Evolutionary conservation across 129 eudicot species (phyloP).

Genomic region (Ambrosia trifida): DNA sequence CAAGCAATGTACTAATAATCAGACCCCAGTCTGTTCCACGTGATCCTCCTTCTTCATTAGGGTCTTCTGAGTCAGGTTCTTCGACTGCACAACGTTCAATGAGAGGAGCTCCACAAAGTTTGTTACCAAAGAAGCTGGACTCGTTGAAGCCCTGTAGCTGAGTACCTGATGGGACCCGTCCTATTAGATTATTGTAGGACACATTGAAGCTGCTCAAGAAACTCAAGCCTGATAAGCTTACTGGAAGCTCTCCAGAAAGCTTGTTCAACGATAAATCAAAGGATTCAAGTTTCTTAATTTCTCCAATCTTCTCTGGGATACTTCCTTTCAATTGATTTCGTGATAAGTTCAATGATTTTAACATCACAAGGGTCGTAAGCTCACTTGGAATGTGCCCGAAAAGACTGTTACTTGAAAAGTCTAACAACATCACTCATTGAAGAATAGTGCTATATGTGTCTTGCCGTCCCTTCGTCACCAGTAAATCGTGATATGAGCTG

Average conservation of each 20-base stretch:
- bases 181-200: slow-evolving; percentile 11
- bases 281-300: slow-evolving; percentile 32
- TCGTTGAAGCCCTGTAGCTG: slow-evolving; percentile 22
- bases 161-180: slow-evolving; percentile 32
- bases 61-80: not conserved
- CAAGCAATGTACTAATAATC: not conserved
- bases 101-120: slow-evolving; percentile 28
- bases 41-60: not conserved
- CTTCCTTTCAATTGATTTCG: slow-evolving; percentile 38
- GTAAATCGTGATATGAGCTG: not conserved
- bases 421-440: slow-evolving; percentile 6
- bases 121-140: slow-evolving; percentile 29
- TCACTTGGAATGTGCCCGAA: slow-evolving; percentile 31
- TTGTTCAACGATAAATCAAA: slow-evolving; percentile 35
- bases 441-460: slow-evolving; percentile 14
- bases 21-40: slow-evolving; percentile 9
- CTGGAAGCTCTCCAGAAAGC: slow-evolving; percentile 43
- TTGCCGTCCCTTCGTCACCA: slow-evolving; percentile 31
- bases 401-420: slow-evolving; percentile 35
- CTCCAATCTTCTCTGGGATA: slow-evolving; percentile 38
- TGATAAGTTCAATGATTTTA: slow-evolving; percentile 31
- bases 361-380: not conserved
- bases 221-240: slow-evolving; percentile 23
- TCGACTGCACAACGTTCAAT: not conserved
- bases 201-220: slow-evolving; percentile 22